Percentiles rank a stretch among this genome's conserved stretches.
phyloP scores from a whole-genome alignment of 2,329 filamentous ascomycete species.

The Penicillium concentricum region DNA sequence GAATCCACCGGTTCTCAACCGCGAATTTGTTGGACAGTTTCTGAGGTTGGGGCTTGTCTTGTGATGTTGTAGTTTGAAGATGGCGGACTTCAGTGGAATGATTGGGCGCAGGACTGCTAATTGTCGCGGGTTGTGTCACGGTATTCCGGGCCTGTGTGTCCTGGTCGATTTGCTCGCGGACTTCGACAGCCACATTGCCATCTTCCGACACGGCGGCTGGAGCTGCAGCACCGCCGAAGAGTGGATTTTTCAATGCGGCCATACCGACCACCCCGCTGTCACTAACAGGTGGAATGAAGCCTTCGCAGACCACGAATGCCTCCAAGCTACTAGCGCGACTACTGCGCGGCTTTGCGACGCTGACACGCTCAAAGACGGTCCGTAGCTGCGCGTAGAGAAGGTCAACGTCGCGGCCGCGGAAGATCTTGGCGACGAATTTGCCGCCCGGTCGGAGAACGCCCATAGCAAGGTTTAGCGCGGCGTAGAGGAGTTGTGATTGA shows the following conservation, averaged over 20 bases:
- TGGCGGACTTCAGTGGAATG: slow-evolving; percentile 25
- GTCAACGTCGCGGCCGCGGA: slow-evolving; percentile 92
- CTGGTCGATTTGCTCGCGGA: slow-evolving; percentile 45
- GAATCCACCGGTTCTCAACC: slow-evolving; percentile 71
- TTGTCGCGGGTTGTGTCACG: slow-evolving; percentile 1
- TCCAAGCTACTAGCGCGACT: slow-evolving; percentile 96
- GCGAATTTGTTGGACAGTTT: slow-evolving; percentile 29
- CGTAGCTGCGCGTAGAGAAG: slow-evolving; percentile 91
- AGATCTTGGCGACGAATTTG: slow-evolving; percentile 98
- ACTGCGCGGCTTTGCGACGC: slow-evolving; percentile 89
- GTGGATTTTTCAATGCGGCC: slow-evolving; percentile 37
- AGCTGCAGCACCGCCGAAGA: slow-evolving; percentile 40
- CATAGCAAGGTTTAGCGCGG: slow-evolving; percentile 86
- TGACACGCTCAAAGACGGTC: slow-evolving; percentile 81
- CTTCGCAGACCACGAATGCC: slow-evolving; percentile 92
- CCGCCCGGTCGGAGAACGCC: slow-evolving; percentile 90
- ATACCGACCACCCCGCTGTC: slow-evolving; percentile 50
- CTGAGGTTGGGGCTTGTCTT: slow-evolving; percentile 18
- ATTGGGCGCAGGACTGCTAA: slow-evolving; percentile 8
- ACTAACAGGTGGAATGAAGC: slow-evolving; percentile 69
- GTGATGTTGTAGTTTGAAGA: slow-evolving; percentile 43
- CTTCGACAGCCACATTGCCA: slow-evolving; percentile 37
- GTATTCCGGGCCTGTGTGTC: slow-evolving; percentile 16
- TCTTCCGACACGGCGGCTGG: slow-evolving; percentile 29
- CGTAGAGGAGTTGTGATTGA: slow-evolving; percentile 91